These are phyloP conservation scores for Cladosporium austrohemisphaericum DNA, from an alignment of 2,329 filamentous ascomycete genomes.

Conservation along the genomic window DNA sequence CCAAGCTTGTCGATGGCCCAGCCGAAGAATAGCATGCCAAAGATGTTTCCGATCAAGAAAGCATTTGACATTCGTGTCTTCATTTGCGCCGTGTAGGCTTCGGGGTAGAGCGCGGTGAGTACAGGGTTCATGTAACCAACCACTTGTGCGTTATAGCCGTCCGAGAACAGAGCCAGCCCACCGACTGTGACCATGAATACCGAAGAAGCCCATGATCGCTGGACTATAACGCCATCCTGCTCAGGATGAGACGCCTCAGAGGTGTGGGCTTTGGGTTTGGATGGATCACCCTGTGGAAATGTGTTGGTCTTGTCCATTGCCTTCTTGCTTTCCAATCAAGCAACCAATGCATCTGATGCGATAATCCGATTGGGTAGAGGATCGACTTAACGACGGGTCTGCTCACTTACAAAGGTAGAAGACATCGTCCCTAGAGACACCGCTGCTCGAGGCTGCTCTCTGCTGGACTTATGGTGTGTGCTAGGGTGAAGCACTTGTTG, in stretches of 20 bases:
- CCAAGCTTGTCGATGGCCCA: constrained; percentile 49
- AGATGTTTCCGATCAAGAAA: constrained; percentile 54
- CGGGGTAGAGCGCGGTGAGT: constrained; percentile 34
- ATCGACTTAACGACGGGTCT: too few species aligned
- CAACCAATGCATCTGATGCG: too few species aligned
- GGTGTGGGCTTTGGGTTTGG: background rate
- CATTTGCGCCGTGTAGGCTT: constrained; percentile 42
- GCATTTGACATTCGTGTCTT: constrained; percentile 54
- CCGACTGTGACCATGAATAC: background rate
- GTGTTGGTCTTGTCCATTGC: background rate
- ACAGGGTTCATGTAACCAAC: constrained; percentile 9
- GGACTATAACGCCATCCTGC: background rate
- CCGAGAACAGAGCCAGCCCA: constrained; percentile 1
- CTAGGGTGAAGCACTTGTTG: too few species aligned
- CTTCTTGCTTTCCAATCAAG: too few species aligned
- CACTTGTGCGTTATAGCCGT: constrained; percentile 7
- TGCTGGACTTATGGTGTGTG: too few species aligned
- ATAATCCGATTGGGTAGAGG: too few species aligned
- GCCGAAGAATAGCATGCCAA: constrained; percentile 55
- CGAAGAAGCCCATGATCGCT: background rate
- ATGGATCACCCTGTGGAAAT: background rate
- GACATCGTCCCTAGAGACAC: too few species aligned
- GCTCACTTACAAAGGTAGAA: too few species aligned
- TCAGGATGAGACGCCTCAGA: background rate
- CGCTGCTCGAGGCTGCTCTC: too few species aligned